Evolutionary conservation across 2,329 filamentous ascomycete genomes (phyloP).

Genomic region (Fusarium goolgardi): DNA sequence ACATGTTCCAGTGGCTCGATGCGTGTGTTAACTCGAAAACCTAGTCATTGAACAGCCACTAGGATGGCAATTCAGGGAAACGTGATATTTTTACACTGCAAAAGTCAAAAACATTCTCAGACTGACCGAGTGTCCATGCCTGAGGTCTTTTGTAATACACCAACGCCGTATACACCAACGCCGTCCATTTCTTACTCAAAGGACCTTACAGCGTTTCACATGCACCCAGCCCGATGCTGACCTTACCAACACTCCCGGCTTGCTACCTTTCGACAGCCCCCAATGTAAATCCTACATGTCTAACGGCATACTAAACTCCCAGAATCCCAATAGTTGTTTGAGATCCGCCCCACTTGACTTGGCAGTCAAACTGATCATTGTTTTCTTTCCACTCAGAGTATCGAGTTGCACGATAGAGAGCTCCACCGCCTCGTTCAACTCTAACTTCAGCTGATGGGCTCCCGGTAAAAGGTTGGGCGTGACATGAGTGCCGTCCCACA

Average conservation of each 20-base stretch:
- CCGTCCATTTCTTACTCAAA: neutral
- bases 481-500: neutral
- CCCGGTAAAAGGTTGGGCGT: rapidly evolving
- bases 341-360: neutral
- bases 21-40: too few relatives aligned
- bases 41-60: too few relatives aligned
- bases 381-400: neutral
- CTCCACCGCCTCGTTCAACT: neutral
- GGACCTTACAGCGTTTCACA: rapidly evolving
- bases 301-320: neutral
- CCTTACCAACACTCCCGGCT: rapidly evolving
- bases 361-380: neutral
- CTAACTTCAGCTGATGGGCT: neutral
- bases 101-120: neutral
- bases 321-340: slow-evolving; percentile 4
- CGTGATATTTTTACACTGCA: rapidly evolving
- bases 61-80: neutral
- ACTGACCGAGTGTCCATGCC: rapidly evolving
- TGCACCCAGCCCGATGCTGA: neutral
- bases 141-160: neutral
- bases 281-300: rapidly evolving
- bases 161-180: neutral
- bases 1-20: too few relatives aligned
- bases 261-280: neutral
- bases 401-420: slow-evolving; percentile 2